phyloP scores from a whole-genome alignment of 176 grass and related monocot species.

The Dactylis glomerata region DNA sequence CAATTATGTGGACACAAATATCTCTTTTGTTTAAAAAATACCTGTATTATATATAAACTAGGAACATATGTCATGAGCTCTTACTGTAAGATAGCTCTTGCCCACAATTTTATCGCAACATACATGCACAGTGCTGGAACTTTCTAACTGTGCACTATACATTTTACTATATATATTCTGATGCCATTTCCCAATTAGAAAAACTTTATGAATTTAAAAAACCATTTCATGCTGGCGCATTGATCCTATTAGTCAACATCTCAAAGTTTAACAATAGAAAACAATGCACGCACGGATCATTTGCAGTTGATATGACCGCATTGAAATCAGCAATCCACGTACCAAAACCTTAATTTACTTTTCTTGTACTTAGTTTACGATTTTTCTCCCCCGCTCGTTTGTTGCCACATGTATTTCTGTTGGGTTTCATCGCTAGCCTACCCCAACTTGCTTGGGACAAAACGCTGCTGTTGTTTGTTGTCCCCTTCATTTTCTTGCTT shows the following conservation, averaged over 20 bases:
- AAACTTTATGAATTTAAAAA: not conserved
- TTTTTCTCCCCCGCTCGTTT: not conserved
- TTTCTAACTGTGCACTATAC: not conserved
- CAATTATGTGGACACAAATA: not conserved
- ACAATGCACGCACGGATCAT: not conserved
- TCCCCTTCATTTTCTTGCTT: not conserved
- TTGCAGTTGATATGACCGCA: not conserved
- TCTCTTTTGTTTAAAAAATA: not conserved
- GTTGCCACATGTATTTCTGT: not conserved
- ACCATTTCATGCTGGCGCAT: not conserved
- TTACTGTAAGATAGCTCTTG: constrained; percentile 2
- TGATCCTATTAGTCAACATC: not conserved
- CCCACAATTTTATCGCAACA: not conserved
- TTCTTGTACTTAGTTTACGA: not conserved
- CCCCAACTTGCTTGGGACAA: not conserved
- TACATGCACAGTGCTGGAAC: not conserved
- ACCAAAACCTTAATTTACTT: not conserved
- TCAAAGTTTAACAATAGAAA: not conserved
- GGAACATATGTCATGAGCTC: not conserved
- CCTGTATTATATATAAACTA: not conserved
- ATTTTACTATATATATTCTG: not conserved
- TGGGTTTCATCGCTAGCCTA: not conserved
- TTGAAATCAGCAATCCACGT: not conserved
- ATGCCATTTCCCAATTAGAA: not conserved
- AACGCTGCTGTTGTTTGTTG: not conserved